phyloP scores from a whole-genome alignment of 2,329 filamentous ascomycete species.

The Esteya vermicola region DNA sequence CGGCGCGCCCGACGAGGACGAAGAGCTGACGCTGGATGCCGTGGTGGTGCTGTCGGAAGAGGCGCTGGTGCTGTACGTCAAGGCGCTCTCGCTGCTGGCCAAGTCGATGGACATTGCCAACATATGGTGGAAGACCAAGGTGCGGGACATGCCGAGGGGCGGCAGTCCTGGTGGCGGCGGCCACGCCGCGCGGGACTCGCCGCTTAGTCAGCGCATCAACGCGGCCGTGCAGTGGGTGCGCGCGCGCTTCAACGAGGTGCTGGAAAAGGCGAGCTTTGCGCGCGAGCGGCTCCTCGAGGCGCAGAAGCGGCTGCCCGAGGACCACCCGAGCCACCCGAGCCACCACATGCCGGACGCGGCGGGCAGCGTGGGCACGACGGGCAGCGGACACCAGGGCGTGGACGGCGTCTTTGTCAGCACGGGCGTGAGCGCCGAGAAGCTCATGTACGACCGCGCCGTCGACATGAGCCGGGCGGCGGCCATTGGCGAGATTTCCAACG shows the following conservation, averaged over 20 bases:
- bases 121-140: constrained; percentile 77
- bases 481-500: constrained; percentile 88
- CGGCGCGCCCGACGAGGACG: constrained; percentile 45
- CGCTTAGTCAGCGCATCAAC: constrained; percentile 61
- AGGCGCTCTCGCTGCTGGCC: constrained; percentile 75
- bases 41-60: constrained; percentile 83
- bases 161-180: neutral
- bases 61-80: constrained; percentile 89
- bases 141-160: constrained; percentile 39
- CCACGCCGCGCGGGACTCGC: constrained; percentile 24
- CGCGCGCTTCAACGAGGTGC: constrained; percentile 84
- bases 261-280: constrained; percentile 94
- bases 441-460: constrained; percentile 94
- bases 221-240: constrained; percentile 93
- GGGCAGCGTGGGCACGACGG: constrained; percentile 32
- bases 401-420: constrained; percentile 75
- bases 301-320: constrained; percentile 67
- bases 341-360: constrained; percentile 37
- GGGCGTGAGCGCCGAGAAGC: constrained; percentile 84
- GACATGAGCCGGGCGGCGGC: constrained; percentile 94
- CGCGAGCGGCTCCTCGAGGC: constrained; percentile 74
- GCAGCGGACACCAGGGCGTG: constrained; percentile 39
- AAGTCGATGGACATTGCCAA: constrained; percentile 94
- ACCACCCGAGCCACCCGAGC: constrained; percentile 74
- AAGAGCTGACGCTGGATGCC: constrained; percentile 73